phyloP scores from a whole-genome alignment of 805 yeast species.

The Novakomyces olei region DNA sequence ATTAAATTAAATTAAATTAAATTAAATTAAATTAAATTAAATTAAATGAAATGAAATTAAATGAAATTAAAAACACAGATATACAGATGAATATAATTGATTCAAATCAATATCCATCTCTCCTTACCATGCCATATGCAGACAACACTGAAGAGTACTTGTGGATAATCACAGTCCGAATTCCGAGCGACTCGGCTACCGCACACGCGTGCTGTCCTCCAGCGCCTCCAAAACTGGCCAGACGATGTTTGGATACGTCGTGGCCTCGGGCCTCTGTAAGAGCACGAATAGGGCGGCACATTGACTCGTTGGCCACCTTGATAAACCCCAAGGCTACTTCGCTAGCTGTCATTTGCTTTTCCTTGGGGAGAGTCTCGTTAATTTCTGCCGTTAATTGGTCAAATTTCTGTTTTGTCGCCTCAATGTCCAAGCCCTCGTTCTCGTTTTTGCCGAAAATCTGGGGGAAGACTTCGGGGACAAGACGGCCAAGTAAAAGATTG shows the following conservation, averaged over 20 bases:
- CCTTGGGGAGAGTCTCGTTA: conserved; percentile 24
- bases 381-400: conserved; percentile 31
- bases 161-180: conserved; percentile 46
- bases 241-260: conserved; percentile 36
- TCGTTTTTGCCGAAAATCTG: conserved; percentile 71
- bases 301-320: conserved; percentile 63
- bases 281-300: conserved; percentile 76
- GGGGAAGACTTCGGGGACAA: conserved; percentile 56
- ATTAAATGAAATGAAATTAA: too few species aligned
- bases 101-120: too few species aligned
- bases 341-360: conserved; percentile 26
- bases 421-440: conserved; percentile 41
- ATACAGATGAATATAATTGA: too few species aligned
- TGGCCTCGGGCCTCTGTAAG: conserved; percentile 71
- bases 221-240: conserved; percentile 80
- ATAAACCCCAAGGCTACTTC: conserved; percentile 64
- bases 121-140: conserved; percentile 79
- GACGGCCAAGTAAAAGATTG: conserved; percentile 46
- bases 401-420: conserved; percentile 29
- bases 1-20: too few species aligned
- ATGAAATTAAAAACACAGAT: too few species aligned
- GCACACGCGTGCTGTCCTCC: conserved; percentile 80
- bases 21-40: too few species aligned
- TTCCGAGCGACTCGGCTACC: conserved; percentile 50
- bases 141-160: conserved; percentile 64